Conservation (phyloP, 108 stramenopile genomes). For the Skeletonema tropicum region DNA sequence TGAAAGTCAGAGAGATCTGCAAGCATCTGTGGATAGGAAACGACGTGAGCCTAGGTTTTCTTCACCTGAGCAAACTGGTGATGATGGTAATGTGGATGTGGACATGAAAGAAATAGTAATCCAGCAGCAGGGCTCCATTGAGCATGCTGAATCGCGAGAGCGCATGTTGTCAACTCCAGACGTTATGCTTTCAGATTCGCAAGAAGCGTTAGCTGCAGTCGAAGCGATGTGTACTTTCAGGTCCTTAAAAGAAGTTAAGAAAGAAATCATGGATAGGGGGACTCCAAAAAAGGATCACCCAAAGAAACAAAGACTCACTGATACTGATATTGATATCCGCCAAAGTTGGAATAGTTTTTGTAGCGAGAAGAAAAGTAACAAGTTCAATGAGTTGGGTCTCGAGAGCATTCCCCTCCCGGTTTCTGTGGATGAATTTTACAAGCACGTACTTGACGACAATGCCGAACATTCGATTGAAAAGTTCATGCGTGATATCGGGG, state of each 20-base stretch:
- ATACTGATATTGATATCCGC: constrained; percentile 1
- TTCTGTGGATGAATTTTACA: constrained; percentile 59
- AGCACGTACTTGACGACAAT: constrained; percentile 59
- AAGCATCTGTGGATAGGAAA: background rate
- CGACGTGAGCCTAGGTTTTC: constrained; percentile 9
- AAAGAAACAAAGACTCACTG: constrained; percentile 1
- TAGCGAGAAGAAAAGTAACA: constrained; percentile 24
- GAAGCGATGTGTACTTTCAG: constrained; percentile 44
- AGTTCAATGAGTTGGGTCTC: constrained; percentile 33
- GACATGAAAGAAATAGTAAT: background rate
- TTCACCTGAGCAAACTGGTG: background rate
- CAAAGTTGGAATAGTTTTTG: constrained; percentile 28
- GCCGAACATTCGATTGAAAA: constrained; percentile 53
- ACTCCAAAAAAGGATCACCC: constrained; percentile 5
- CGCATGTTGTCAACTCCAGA: constrained; percentile 2
- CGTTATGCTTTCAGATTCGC: constrained; percentile 13
- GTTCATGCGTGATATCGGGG: constrained; percentile 63
- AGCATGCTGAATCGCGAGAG: background rate
- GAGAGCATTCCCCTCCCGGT: constrained; percentile 31
- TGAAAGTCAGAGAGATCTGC: constrained; percentile 22
- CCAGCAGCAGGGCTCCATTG: background rate
- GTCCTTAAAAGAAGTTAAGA: constrained; percentile 23
- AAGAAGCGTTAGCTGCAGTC: constrained; percentile 36
- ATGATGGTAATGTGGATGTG: background rate
- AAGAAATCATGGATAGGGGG: constrained; percentile 9